phyloP scores from a whole-genome alignment of 2,329 filamentous ascomycete species.

The Aspergillus alliaceus region DNA sequence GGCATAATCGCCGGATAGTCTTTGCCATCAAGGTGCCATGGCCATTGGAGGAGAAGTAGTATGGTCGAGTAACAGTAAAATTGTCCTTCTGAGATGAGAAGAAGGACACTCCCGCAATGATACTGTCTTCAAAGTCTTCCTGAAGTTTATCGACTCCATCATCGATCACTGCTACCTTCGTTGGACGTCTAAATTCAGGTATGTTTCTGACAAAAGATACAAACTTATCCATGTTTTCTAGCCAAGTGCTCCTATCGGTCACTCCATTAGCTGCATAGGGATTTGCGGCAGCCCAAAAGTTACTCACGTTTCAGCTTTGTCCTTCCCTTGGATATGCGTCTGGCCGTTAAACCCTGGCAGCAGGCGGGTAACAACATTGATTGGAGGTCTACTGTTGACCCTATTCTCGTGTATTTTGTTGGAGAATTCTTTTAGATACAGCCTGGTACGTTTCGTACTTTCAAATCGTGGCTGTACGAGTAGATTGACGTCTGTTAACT shows the following conservation, averaged over 20 bases:
- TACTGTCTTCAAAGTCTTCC: too few relatives aligned
- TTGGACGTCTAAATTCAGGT: too few relatives aligned
- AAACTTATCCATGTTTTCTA: too few relatives aligned
- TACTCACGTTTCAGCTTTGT: neutral
- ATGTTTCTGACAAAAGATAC: too few relatives aligned
- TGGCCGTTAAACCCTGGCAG: neutral
- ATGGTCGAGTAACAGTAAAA: too few relatives aligned
- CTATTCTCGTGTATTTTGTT: neutral
- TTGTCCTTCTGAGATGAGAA: too few relatives aligned
- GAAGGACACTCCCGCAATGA: too few relatives aligned
- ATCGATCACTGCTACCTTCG: too few relatives aligned
- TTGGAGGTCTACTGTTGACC: neutral
- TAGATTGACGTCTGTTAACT: neutral
- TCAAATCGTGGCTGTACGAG: neutral
- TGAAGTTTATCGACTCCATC: too few relatives aligned
- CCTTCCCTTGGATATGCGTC: neutral
- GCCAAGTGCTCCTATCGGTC: too few relatives aligned
- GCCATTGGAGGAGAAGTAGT: too few relatives aligned
- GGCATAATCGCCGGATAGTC: neutral
- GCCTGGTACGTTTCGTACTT: neutral
- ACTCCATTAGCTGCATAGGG: neutral
- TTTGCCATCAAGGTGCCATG: neutral
- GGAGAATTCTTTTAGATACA: neutral
- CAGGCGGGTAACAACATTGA: neutral
- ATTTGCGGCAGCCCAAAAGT: neutral